phyloP scores from a whole-genome alignment of 805 yeast genomes.

The Saturnispora sekii region DNA sequence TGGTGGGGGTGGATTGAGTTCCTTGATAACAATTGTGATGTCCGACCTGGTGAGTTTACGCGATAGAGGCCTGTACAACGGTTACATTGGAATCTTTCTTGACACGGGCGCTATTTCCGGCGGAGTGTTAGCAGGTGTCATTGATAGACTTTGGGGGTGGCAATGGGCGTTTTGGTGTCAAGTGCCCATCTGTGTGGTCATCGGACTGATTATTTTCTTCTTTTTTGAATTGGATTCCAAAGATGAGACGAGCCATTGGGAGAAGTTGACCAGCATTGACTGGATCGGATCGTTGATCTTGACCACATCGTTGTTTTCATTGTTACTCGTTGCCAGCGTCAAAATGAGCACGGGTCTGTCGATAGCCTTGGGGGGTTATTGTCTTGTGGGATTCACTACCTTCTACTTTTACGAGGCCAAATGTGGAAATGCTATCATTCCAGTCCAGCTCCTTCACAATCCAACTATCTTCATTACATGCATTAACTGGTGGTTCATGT shows the following conservation, averaged over 20 bases:
- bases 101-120: conserved; percentile 71
- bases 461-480: conserved; percentile 58
- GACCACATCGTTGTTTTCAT: conserved; percentile 45
- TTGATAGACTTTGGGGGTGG: conserved; percentile 52
- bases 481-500: conserved; percentile 55
- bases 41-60: conserved; percentile 69
- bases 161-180: conserved; percentile 46
- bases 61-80: conserved; percentile 73
- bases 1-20: conserved; percentile 80
- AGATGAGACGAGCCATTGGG: conserved; percentile 31
- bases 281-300: conserved; percentile 54
- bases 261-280: conserved; percentile 51
- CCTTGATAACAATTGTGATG: conserved; percentile 63
- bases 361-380: conserved; percentile 31
- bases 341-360: conserved; percentile 46
- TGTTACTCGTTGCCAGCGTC: conserved; percentile 56
- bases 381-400: conserved; percentile 26
- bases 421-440: conserved; percentile 52
- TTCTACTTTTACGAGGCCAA: conserved; percentile 45
- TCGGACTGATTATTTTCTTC: conserved; percentile 28
- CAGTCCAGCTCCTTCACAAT: conserved; percentile 42
- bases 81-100: conserved; percentile 63
- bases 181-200: conserved; percentile 37
- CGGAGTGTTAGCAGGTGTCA: conserved; percentile 50
- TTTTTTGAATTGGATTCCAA: conserved; percentile 3